Evolutionary conservation across 1,139 yeast genomes (phyloP).

Genomic region (Schwanniomyces etchellsii): DNA sequence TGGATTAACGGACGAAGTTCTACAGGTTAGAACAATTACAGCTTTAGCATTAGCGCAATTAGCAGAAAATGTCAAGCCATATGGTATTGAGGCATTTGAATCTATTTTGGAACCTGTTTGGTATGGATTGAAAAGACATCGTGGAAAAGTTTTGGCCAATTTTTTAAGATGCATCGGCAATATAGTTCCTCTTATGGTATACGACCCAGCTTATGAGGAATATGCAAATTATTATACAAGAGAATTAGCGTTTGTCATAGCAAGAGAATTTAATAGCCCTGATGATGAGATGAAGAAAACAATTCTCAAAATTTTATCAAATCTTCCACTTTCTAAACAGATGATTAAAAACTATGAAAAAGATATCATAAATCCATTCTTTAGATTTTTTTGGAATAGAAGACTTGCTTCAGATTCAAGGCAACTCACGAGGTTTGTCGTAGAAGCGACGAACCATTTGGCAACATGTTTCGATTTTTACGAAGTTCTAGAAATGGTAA

Average conservation of each 20-base stretch:
- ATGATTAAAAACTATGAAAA: slow-evolving; percentile 23
- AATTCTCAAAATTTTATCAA: slow-evolving; percentile 41
- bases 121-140: slow-evolving; percentile 69
- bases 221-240: slow-evolving; percentile 74
- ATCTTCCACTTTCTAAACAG: slow-evolving; percentile 27
- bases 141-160: slow-evolving; percentile 76
- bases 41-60: slow-evolving; percentile 69
- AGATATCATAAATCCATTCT: slow-evolving; percentile 58
- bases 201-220: slow-evolving; percentile 48
- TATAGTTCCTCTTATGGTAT: slow-evolving; percentile 78
- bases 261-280: slow-evolving; percentile 73
- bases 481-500: slow-evolving; percentile 52
- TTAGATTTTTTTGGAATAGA: slow-evolving; percentile 74
- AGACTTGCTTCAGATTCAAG: slow-evolving; percentile 53
- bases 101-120: slow-evolving; percentile 66
- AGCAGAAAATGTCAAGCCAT: slow-evolving; percentile 86
- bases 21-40: slow-evolving; percentile 61
- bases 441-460: slow-evolving; percentile 66
- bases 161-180: slow-evolving; percentile 76
- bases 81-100: slow-evolving; percentile 87
- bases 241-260: slow-evolving; percentile 62
- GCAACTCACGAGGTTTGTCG: slow-evolving; percentile 52
- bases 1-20: slow-evolving; percentile 65
- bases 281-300: slow-evolving; percentile 87
- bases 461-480: slow-evolving; percentile 66